Percentiles rank a stretch among this genome's conserved stretches.
phyloP scores from a whole-genome alignment of 257 asterid species.

The Solanum virginianum region DNA sequence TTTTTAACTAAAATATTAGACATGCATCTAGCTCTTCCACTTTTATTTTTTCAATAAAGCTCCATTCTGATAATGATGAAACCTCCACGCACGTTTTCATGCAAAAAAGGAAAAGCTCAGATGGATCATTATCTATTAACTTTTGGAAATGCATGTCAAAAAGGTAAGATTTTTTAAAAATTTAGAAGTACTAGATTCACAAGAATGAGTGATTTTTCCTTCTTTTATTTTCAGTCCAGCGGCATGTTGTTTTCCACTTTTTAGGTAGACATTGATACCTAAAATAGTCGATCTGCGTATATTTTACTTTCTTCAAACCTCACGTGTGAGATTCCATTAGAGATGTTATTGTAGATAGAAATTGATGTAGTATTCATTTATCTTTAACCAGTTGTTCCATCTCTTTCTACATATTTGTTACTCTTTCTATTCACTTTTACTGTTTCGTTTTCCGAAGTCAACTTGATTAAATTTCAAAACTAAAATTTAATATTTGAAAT shows the following conservation, averaged over 20 bases:
- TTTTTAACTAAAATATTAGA: neutral
- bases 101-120: neutral
- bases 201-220: neutral
- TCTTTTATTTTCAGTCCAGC: neutral
- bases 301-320: too few relatives aligned
- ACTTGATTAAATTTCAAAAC: too few relatives aligned
- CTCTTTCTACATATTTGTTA: too few relatives aligned
- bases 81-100: neutral
- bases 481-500: too few relatives aligned
- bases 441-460: too few relatives aligned
- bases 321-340: too few relatives aligned
- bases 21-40: neutral
- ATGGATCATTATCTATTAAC: conserved; percentile 14
- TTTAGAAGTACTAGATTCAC: neutral
- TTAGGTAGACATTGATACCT: too few relatives aligned
- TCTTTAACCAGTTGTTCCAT: too few relatives aligned
- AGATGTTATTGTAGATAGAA: too few relatives aligned
- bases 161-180: conserved; percentile 3
- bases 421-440: too few relatives aligned
- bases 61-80: neutral
- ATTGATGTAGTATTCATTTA: too few relatives aligned
- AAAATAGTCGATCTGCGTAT: too few relatives aligned
- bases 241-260: neutral
- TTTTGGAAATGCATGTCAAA: conserved; percentile 28
- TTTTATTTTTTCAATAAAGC: neutral